These are phyloP conservation scores for Tuber magnatum DNA, from an alignment of 495 filamentous ascomycete genomes.

Conservation along the genomic window DNA sequence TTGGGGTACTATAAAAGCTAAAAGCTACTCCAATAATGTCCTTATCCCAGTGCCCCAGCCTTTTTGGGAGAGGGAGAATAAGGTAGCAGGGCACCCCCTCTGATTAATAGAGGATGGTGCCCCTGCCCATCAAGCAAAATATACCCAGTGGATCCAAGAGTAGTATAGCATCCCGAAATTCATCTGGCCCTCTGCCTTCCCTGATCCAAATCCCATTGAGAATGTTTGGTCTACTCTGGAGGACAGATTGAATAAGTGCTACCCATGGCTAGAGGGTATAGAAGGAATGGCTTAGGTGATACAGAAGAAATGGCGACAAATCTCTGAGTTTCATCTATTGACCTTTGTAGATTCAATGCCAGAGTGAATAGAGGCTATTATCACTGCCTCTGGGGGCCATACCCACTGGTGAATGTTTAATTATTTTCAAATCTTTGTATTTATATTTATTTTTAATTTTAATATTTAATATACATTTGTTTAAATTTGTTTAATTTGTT, in stretches of 20 bases:
- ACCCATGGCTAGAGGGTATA: background rate
- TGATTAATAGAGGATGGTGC: constrained; percentile 18
- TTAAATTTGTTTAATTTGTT: background rate
- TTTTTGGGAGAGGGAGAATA: background rate
- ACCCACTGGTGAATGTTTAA: constrained; percentile 2
- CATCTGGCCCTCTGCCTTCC: background rate
- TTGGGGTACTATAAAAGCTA: constrained; percentile 16
- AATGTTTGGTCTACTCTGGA: constrained; percentile 6
- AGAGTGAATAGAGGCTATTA: constrained; percentile 9
- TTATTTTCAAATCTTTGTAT: background rate
- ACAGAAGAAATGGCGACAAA: constrained; percentile 11
- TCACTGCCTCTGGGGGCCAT: constrained; percentile 12
- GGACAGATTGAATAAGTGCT: background rate
- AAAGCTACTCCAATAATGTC: constrained; percentile 6
- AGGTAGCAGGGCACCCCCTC: background rate
- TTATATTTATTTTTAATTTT: too few relatives aligned
- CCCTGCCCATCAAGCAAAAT: constrained; percentile 4
- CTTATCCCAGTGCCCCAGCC: constrained; percentile 7
- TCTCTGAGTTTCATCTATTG: constrained; percentile 2
- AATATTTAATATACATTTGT: too few relatives aligned
- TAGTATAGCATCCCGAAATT: constrained; percentile 10
- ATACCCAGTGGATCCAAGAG: background rate
- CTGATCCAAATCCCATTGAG: constrained; percentile 2
- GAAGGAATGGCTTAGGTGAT: constrained; percentile 1
- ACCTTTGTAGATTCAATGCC: constrained; percentile 13